Evolutionary conservation across 176 grass and related monocot genomes (phyloP).

Genomic region (Triticum aestivum): IWGSC_CS_RefSeq_v2.1 NC_057814.1:478689129-478689628

Average conservation of each 20-base stretch:
- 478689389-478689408: conserved; percentile 18
- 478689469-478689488: conserved; percentile 70
- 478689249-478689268: conserved; percentile 77
- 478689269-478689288: conserved; percentile 96
- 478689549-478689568: conserved; percentile 63
- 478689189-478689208: conserved; percentile 36
- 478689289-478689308: conserved; percentile 52
- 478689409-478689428: conserved; percentile 80
- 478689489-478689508: conserved; percentile 82
- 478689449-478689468: conserved; percentile 47
- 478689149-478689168: conserved; percentile 8
- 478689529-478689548: conserved; percentile 88
- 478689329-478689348: conserved; percentile 92
- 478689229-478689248: conserved; percentile 93
- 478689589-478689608: conserved; percentile 82
- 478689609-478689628: conserved; percentile 56
- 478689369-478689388: conserved; percentile 58
- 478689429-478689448: conserved; percentile 80
- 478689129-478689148: conserved; percentile 24
- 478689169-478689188: not conserved
- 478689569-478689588: conserved; percentile 55
- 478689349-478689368: conserved; percentile 44
- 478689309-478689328: conserved; percentile 50
- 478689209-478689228: conserved; percentile 65
- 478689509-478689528: conserved; percentile 75